Base-by-base conservation (phyloP, 257 asterid genomes). In the Solanum lycopersicoides region DNA sequence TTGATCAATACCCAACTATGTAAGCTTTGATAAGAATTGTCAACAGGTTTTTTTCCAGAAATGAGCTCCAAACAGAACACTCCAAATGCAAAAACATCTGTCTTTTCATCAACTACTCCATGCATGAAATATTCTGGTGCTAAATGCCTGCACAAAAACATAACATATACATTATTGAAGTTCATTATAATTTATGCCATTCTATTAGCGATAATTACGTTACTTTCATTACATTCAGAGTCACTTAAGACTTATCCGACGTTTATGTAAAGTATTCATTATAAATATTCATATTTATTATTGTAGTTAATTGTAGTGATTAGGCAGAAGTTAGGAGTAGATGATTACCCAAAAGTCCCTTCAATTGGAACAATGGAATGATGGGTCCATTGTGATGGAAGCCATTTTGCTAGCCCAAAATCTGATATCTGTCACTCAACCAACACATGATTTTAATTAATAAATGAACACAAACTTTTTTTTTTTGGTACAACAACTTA, bases 81-180 rank as follows among this genome's bases (percentile, higher is more conserved):
- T 5, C 99, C 99, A 68, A 95, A 95, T 2, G 99, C 99, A 88
- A 97, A 97, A 18, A 97, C 99, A 82, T 97, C 99, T 8, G 99
- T 97, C 92, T 95, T 97, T 90, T 97, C 99, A 83, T 97, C 98
- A 23, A 97, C 99, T 10, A 97, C 97, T 1, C 99, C 99, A 86
- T 97, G 98, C 98, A 95, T 95, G 88, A 97, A 97, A 88, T 97
- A 97, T 91, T 97, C 98, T 4, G 99, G 99, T 5, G 99, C 99
- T 16, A 95, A 91, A 91, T 97, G 98, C 90, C 99, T 96, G 79
- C 66, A 56, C 23, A 37, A 20, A 32, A 65, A n/a, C 50, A 76
- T 30, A 83, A 68, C 63, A 72, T 28, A 87, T 59, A 35, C n/a
- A 66, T 13, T 42, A 68, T 68, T 69, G 72, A 82, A 83, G n/a